Evolutionary conservation across 192 early-diverging fungal genomes (phyloP), one percentile per base, ranked within the genome.

Genomic region (Podila minutissima): DNA sequence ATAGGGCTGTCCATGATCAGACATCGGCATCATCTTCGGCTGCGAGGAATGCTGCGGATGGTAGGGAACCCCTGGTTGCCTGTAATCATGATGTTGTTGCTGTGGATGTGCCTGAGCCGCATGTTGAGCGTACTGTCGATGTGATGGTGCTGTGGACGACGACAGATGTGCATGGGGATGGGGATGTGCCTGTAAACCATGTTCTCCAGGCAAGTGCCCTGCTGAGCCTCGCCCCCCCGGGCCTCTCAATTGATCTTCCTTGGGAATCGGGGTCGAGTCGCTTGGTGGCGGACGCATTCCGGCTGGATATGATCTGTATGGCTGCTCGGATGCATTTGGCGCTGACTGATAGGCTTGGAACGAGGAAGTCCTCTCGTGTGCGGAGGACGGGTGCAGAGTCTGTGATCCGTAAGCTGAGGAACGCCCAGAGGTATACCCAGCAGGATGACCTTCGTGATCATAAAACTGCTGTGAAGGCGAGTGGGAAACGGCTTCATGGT

Each of bases 361-460:
- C 4, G 50, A 24, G 3, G 46, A 29, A 15, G 48, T 60, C 12
- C 66, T 67, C 33, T 79, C 77, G 20, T 68, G 71, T 0, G 58
- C 55, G 12, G 70, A 49, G 13, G 69, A 68, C 7, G 75, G 59
- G 32, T 78, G 75, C 11, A 55, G 75, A 7, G 70, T 2, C 41
- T 72, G 75, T 29, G 75, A 79, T 12, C 38, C 60, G 58, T 72
- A 79, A 29, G 55, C 46, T 26, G 69, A 15, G 6, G 69, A 70
- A 64, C 71, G 53, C 8, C 53, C 53, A 53, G 75, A 68, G 22
- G n/a, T 53, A 59, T 68, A 79, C 35, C 33, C 35, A 38, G 69
- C 9, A 35, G 65, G 50, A 2, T 61, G 75, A 72, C 66, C 58
- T 41, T 81, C 77, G 19, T 64, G 77, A 38, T 81, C 77, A 41